Evolutionary conservation across 441 rosid species (phyloP).

Genomic region (Arabidopsis lyrata): DNA sequence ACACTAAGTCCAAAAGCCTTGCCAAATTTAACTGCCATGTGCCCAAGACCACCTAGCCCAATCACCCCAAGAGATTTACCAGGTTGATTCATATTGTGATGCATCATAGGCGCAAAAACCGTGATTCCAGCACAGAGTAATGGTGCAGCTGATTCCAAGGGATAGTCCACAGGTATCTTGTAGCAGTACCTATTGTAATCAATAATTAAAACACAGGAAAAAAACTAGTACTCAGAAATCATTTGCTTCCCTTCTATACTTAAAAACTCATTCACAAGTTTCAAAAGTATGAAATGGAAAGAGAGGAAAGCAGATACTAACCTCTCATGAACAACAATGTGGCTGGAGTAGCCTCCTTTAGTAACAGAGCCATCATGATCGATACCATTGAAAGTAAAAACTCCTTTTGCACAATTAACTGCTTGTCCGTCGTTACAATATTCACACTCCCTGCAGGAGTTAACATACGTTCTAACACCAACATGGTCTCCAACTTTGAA

Average conservation of each 20-base stretch:
- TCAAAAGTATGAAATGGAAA: not conserved
- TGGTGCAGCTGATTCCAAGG: slow-evolving; percentile 82
- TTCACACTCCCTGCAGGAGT: slow-evolving; percentile 81
- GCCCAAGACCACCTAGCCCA: slow-evolving; percentile 96
- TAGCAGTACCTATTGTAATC: slow-evolving; percentile 73
- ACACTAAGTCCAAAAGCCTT: slow-evolving; percentile 90
- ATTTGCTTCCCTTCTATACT: not conserved
- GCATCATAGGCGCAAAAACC: slow-evolving; percentile 84
- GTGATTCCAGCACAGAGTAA: slow-evolving; percentile 93
- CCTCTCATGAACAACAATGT: slow-evolving; percentile 84
- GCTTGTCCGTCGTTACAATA: slow-evolving; percentile 65
- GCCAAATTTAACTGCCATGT: slow-evolving; percentile 97
- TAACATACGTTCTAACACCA: slow-evolving; percentile 90
- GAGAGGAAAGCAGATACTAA: slow-evolving; percentile 25
- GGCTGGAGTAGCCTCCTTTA: slow-evolving; percentile 87
- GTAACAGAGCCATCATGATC: slow-evolving; percentile 83
- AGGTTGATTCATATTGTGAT: slow-evolving; percentile 82
- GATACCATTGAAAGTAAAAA: slow-evolving; percentile 68
- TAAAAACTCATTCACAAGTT: not conserved
- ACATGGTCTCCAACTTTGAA: slow-evolving; percentile 83
- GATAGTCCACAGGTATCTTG: slow-evolving; percentile 70
- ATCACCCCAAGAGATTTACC: slow-evolving; percentile 86
- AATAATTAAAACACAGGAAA: not conserved
- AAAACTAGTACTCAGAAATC: not conserved
- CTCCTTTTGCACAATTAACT: slow-evolving; percentile 64